Conservation (phyloP, 352 stramenopile genomes). For the Phytophthora podocarpi region DNA sequence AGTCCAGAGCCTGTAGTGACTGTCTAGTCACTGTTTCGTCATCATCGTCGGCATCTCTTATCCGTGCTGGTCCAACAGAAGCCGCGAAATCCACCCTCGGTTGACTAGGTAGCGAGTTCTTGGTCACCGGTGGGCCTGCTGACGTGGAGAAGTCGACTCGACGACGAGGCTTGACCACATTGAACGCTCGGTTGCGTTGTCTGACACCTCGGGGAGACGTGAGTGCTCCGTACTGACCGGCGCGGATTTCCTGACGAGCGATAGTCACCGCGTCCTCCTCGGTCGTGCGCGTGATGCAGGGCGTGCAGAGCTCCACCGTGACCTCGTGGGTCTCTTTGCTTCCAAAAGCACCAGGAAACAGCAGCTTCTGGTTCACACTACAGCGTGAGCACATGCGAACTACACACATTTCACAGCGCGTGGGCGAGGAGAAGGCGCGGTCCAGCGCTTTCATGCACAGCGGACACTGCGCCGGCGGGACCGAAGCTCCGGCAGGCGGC, state of each 20-base stretch:
- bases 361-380: constrained; percentile 29
- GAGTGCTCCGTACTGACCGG: constrained; percentile 35
- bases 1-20: constrained; percentile 23
- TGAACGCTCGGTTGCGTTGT: constrained; percentile 14
- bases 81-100: constrained; percentile 21
- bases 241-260: constrained; percentile 39
- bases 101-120: background rate
- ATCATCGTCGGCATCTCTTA: constrained; percentile 1
- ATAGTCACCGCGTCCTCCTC: constrained; percentile 28
- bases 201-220: constrained; percentile 18
- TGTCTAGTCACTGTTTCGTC: constrained; percentile 15
- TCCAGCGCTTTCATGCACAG: constrained; percentile 23
- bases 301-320: constrained; percentile 28
- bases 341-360: constrained; percentile 24
- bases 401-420: constrained; percentile 37
- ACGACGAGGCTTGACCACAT: constrained; percentile 7
- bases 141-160: constrained; percentile 22
- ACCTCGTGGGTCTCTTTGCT: constrained; percentile 30
- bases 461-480: constrained; percentile 12
- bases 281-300: constrained; percentile 28
- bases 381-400: constrained; percentile 36
- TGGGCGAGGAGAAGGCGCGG: constrained; percentile 24
- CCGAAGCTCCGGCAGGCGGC: background rate
- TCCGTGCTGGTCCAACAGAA: constrained; percentile 11
- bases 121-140: constrained; percentile 14